These are phyloP conservation scores for Dryas drummondii DNA, from an alignment of 306 rosid species.

Conservation along the genomic window DNA sequence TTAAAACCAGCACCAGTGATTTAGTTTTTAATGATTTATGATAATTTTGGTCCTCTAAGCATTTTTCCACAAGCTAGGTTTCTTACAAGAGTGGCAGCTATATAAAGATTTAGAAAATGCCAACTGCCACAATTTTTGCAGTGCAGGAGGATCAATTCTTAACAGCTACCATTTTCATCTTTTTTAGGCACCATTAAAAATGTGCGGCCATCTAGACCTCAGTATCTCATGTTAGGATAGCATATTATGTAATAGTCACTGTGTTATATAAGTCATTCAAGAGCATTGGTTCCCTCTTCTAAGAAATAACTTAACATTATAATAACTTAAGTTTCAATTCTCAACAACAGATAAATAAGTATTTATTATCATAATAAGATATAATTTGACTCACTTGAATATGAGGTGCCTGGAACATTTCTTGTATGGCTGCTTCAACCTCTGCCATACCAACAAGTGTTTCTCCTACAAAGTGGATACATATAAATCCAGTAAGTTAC, in stretches of 20 bases:
- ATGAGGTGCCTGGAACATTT: slow-evolving; percentile 99
- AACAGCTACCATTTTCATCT: neutral
- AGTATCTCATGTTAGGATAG: neutral
- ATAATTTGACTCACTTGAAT: slow-evolving; percentile 65
- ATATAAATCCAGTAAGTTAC: slow-evolving; percentile 23
- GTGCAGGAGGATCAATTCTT: neutral
- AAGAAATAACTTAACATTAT: slow-evolving; percentile 4
- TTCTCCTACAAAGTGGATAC: slow-evolving; percentile 44
- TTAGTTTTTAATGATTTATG: too few relatives aligned
- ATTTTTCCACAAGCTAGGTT: neutral
- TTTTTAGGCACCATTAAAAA: neutral
- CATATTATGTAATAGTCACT: neutral
- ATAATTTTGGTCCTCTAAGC: neutral
- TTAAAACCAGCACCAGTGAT: neutral
- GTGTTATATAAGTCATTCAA: neutral
- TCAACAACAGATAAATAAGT: slow-evolving; percentile 15
- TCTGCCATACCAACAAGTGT: slow-evolving; percentile 68
- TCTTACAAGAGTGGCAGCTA: neutral
- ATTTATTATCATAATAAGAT: neutral
- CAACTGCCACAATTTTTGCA: neutral
- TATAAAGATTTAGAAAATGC: neutral
- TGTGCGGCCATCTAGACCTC: neutral
- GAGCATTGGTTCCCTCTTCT: slow-evolving; percentile 14
- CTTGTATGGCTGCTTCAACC: slow-evolving; percentile 89
- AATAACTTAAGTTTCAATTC: slow-evolving; percentile 15